Evolutionary conservation across 1,284 basidiomycete genomes (phyloP).

Genomic region (Papiliotrema terrestris): DNA sequence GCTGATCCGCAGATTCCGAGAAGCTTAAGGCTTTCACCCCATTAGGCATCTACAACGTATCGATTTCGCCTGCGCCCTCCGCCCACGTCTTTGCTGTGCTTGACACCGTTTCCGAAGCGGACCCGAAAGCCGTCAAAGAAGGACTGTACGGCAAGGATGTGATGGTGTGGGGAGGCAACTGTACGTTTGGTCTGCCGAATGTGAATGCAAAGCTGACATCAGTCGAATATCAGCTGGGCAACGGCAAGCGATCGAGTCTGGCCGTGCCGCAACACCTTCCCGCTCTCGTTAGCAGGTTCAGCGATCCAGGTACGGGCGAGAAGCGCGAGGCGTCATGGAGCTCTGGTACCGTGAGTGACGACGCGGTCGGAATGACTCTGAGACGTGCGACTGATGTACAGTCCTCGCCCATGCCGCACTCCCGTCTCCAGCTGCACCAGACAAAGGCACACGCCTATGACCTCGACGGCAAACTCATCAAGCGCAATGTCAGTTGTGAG

Average conservation of each 20-base stretch:
- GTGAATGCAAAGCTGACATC: neutral
- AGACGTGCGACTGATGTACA: slow-evolving; percentile 7
- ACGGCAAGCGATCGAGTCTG: slow-evolving; percentile 71
- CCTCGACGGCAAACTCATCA: slow-evolving; percentile 64
- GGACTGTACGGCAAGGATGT: slow-evolving; percentile 54
- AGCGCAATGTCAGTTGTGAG: slow-evolving; percentile 63
- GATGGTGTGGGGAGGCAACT: slow-evolving; percentile 54
- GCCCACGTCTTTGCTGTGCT: slow-evolving; percentile 76
- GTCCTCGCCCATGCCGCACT: slow-evolving; percentile 49
- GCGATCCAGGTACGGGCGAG: slow-evolving; percentile 11
- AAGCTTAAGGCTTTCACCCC: slow-evolving; percentile 59
- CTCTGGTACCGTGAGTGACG: slow-evolving; percentile 29
- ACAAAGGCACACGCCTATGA: slow-evolving; percentile 57
- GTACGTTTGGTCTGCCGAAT: slow-evolving; percentile 21
- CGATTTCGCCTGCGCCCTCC: slow-evolving; percentile 62
- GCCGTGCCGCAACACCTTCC: slow-evolving; percentile 62
- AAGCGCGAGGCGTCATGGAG: slow-evolving; percentile 19
- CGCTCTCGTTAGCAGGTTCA: slow-evolving; percentile 51
- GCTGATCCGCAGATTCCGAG: slow-evolving; percentile 82
- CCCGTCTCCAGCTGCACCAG: slow-evolving; percentile 48
- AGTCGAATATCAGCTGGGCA: slow-evolving; percentile 75
- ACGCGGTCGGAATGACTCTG: too few relatives aligned
- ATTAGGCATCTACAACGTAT: slow-evolving; percentile 64
- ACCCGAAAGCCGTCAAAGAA: slow-evolving; percentile 41
- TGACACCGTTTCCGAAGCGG: slow-evolving; percentile 59